Evolutionary conservation across 345 rosid genomes (phyloP).

Genomic region (Acer campestre): DNA sequence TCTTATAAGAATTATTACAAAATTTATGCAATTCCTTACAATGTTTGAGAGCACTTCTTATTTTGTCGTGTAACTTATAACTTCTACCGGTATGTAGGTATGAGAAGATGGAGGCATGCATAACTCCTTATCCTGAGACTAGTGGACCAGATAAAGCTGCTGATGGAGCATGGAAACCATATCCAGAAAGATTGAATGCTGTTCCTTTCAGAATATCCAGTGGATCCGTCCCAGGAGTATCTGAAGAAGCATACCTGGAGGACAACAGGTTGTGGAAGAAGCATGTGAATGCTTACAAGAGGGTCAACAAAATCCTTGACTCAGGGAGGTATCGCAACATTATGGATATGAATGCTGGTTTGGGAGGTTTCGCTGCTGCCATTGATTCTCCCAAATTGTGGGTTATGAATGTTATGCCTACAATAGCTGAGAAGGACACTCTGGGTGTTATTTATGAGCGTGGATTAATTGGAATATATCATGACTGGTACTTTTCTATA

Average conservation of each 20-base stretch:
- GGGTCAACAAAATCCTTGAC: slow-evolving; percentile 51
- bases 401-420: slow-evolving; percentile 80
- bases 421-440: slow-evolving; percentile 59
- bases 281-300: slow-evolving; percentile 58
- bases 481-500: slow-evolving; percentile 59
- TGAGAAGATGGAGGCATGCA: slow-evolving; percentile 66
- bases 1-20: no score
- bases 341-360: slow-evolving; percentile 79
- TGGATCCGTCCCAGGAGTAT: slow-evolving; percentile 51
- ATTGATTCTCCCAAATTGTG: slow-evolving; percentile 61
- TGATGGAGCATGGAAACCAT: slow-evolving; percentile 48
- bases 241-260: slow-evolving; percentile 44
- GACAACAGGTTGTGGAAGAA: slow-evolving; percentile 58
- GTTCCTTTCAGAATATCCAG: slow-evolving; percentile 56
- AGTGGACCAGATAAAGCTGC: slow-evolving; percentile 40
- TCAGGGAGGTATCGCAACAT: slow-evolving; percentile 68
- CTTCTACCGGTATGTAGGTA: slow-evolving; percentile 42
- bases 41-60: background rate
- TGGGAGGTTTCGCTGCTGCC: slow-evolving; percentile 77
- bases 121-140: slow-evolving; percentile 62
- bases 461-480: slow-evolving; percentile 80
- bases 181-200: slow-evolving; percentile 58
- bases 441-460: slow-evolving; percentile 61
- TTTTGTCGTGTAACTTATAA: slow-evolving; percentile 1
- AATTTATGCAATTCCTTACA: slow-evolving; percentile 20